These are phyloP conservation scores for Chaetomium globosum DNA, from an alignment of 2,329 filamentous ascomycete species.

Conservation along the genomic window DNA sequence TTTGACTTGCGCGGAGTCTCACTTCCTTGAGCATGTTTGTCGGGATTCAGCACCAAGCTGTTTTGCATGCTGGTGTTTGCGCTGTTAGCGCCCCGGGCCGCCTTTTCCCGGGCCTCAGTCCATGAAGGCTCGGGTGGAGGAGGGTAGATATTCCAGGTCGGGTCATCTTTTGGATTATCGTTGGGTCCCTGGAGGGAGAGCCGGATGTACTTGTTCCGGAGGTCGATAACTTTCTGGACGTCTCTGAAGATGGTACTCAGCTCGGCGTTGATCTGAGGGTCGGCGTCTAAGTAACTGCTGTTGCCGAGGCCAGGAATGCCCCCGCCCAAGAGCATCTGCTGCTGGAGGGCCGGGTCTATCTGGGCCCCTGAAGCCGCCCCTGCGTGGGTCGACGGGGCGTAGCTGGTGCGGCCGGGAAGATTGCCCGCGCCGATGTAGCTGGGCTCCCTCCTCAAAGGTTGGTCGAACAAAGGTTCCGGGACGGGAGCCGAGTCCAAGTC, in stretches of 20 bases:
- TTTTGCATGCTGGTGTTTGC: conserved; percentile 51
- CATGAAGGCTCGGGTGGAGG: conserved; percentile 89
- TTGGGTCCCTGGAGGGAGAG: conserved; percentile 78
- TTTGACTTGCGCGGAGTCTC: conserved; percentile 48
- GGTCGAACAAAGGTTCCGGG: conserved; percentile 27
- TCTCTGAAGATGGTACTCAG: conserved; percentile 84
- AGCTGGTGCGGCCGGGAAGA: conserved; percentile 31
- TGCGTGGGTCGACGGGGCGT: conserved; percentile 30
- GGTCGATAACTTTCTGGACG: conserved; percentile 84
- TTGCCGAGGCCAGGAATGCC: conserved; percentile 64
- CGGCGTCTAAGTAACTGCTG: conserved; percentile 69
- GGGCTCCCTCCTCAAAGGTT: conserved; percentile 27
- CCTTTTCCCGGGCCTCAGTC: conserved; percentile 58
- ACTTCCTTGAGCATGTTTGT: conserved; percentile 42
- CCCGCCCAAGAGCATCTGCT: conserved; percentile 44
- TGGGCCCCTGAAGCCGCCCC: conserved; percentile 18
- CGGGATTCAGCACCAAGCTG: conserved; percentile 47
- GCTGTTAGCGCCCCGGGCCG: conserved; percentile 41
- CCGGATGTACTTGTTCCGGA: conserved; percentile 84
- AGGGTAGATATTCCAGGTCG: conserved; percentile 86
- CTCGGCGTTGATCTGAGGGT: conserved; percentile 81
- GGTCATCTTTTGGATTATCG: conserved; percentile 86
- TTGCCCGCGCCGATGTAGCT: conserved; percentile 28
- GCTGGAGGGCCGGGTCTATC: conserved; percentile 35
- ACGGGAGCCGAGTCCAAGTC: conserved; percentile 27